These are phyloP conservation scores for Sextonia rubra DNA, from an alignment of 164 flowering plant genomes.

Conservation along the genomic window DNA sequence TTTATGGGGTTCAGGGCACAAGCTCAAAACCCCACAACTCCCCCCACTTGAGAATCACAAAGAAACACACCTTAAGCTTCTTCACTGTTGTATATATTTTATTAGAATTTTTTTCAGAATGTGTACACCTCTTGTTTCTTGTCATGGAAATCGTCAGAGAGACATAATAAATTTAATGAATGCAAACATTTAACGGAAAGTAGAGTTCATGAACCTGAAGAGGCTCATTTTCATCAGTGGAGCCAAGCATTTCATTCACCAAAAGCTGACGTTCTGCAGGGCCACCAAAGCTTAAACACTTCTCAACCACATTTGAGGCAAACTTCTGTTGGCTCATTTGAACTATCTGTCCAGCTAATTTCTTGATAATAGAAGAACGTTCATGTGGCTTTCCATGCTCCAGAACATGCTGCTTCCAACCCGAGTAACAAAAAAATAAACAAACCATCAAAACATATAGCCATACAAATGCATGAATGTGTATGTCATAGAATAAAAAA, in stretches of 20 bases:
- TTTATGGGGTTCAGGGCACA: too few relatives aligned
- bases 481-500: neutral
- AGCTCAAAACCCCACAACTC: too few relatives aligned
- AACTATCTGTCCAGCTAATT: slow-evolving; percentile 76
- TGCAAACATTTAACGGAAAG: neutral
- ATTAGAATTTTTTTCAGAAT: too few relatives aligned
- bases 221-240: slow-evolving; percentile 89
- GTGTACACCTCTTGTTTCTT: neutral
- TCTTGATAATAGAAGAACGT: slow-evolving; percentile 58
- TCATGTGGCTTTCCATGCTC: slow-evolving; percentile 90
- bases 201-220: slow-evolving; percentile 59
- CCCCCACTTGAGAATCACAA: neutral
- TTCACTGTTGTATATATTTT: neutral
- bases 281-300: slow-evolving; percentile 71
- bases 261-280: slow-evolving; percentile 59
- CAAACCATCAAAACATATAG: neutral
- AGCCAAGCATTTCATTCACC: slow-evolving; percentile 84
- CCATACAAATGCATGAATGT: neutral
- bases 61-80: neutral
- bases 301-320: slow-evolving; percentile 89
- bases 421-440: slow-evolving; percentile 5
- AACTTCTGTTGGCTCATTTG: slow-evolving; percentile 94
- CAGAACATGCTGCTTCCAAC: slow-evolving; percentile 71
- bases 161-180: neutral
- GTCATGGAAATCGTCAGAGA: neutral